Percentiles rank a stretch among this genome's conserved stretches.
Evolutionary conservation across 2,329 filamentous ascomycete species (phyloP).

Genomic region (Colletotrichum australisinense): DNA sequence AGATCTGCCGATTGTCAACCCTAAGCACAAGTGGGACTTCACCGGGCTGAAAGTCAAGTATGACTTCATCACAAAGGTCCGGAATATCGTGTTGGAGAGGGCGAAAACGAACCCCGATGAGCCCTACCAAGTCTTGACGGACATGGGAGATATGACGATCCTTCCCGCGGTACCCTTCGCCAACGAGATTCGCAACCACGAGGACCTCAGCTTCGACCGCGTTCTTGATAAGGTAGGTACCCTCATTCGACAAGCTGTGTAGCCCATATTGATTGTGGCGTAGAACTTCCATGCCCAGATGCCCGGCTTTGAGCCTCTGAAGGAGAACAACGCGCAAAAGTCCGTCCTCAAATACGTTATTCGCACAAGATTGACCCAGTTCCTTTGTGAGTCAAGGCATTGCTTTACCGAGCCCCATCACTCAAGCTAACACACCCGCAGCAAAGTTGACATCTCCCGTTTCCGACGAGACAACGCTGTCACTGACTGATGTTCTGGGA

Average conservation of each 20-base stretch:
- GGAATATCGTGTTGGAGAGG: constrained; percentile 7
- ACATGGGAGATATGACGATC: constrained; percentile 27
- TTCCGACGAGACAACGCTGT: constrained; percentile 24
- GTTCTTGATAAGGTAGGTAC: constrained; percentile 20
- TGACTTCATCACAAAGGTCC: constrained; percentile 16
- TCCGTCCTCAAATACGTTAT: constrained; percentile 25
- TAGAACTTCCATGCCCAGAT: constrained; percentile 28
- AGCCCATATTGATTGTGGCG: no score
- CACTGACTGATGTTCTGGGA: constrained; percentile 17
- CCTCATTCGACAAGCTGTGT: background rate
- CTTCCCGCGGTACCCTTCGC: constrained; percentile 27
- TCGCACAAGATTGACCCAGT: constrained; percentile 32
- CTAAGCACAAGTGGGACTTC: constrained; percentile 23
- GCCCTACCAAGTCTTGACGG: constrained; percentile 20
- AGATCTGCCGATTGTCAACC: constrained; percentile 8
- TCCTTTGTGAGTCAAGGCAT: background rate
- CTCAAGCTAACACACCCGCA: background rate
- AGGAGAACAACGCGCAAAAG: constrained; percentile 23
- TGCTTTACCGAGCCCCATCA: no score
- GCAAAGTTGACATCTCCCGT: constrained; percentile 28
- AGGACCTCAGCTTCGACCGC: constrained; percentile 31
- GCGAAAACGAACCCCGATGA: constrained; percentile 10
- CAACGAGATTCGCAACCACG: constrained; percentile 33
- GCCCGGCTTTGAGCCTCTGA: constrained; percentile 25
- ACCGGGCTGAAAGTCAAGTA: constrained; percentile 25